Conservation (phyloP, 2,329 filamentous ascomycete species). For the Xylariaceae sp. region DNA sequence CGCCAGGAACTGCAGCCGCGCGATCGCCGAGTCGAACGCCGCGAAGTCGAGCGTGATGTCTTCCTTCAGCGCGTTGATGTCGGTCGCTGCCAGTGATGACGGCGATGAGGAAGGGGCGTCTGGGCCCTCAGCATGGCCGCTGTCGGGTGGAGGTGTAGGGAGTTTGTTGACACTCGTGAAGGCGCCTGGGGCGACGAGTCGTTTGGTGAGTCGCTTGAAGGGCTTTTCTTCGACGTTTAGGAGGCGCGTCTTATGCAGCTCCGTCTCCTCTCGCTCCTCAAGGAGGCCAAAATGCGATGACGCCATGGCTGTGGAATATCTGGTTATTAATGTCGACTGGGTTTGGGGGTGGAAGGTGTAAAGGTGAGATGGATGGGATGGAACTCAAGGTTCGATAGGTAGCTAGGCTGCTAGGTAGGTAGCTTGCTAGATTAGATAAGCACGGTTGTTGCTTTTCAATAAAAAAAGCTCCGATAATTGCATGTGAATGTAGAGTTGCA, state of each 20-base stretch:
- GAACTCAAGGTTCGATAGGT: background rate
- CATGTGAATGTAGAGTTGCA: constrained; percentile 1
- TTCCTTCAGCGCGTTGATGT: constrained; percentile 67
- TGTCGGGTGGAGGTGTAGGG: constrained; percentile 69
- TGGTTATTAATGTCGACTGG: background rate
- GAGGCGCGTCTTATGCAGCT: constrained; percentile 84
- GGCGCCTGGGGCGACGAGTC: constrained; percentile 70
- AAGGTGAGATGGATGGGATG: background rate
- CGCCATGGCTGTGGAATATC: constrained; percentile 28
- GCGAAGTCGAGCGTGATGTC: constrained; percentile 88
- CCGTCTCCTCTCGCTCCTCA: constrained; percentile 76
- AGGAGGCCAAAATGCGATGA: constrained; percentile 52
- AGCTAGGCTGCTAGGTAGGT: background rate
- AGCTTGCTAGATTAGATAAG: background rate
- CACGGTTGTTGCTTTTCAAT: background rate
- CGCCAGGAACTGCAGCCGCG: constrained; percentile 84
- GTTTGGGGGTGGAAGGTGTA: background rate
- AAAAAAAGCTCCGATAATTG: constrained; percentile 12
- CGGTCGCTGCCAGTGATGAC: constrained; percentile 46
- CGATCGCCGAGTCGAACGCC: constrained; percentile 82
- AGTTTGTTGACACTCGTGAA: constrained; percentile 59
- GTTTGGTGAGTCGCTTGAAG: constrained; percentile 85
- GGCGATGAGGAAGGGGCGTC: constrained; percentile 28
- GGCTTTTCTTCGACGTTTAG: constrained; percentile 90
- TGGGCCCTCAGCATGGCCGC: constrained; percentile 37